These are phyloP conservation scores for Psilocybe tampanensis DNA, from an alignment of 768 basidiomycete species.

Conservation along the genomic window DNA sequence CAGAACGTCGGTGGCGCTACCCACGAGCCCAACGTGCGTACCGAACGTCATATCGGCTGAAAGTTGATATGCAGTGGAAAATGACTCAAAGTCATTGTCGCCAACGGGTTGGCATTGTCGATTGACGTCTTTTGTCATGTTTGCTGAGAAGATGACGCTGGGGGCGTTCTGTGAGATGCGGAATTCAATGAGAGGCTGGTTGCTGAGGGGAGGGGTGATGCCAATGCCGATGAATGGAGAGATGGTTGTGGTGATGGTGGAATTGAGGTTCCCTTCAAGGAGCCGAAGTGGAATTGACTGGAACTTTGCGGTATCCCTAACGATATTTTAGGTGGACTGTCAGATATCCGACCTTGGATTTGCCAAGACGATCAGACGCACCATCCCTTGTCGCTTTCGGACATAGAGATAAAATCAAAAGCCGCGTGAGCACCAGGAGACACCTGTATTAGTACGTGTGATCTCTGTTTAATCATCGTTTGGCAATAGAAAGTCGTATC, in stretches of 20 bases:
- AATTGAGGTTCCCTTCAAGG: not conserved
- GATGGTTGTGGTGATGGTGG: not conserved
- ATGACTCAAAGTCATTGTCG: constrained; percentile 2
- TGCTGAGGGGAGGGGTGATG: not conserved
- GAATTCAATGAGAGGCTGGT: not conserved
- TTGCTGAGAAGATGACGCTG: not conserved
- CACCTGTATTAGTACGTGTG: not conserved
- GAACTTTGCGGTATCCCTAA: not conserved
- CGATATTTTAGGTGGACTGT: not conserved
- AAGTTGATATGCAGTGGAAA: constrained; percentile 2
- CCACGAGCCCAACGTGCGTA: constrained; percentile 2
- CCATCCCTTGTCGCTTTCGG: constrained; percentile 3
- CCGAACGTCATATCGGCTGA: not conserved
- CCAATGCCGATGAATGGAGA: constrained; percentile 5
- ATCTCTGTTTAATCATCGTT: not conserved
- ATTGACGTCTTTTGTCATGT: not conserved
- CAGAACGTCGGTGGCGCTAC: not conserved
- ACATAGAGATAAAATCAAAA: not conserved
- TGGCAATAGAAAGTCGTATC: too few relatives aligned
- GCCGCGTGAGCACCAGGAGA: not conserved
- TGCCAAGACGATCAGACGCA: not conserved
- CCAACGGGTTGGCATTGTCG: not conserved
- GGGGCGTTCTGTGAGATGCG: constrained; percentile 1
- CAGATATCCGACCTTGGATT: not conserved
- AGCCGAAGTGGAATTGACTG: not conserved